Conservation (phyloP, 305 asterid species). For the Ilex paraguariensis region DNA sequence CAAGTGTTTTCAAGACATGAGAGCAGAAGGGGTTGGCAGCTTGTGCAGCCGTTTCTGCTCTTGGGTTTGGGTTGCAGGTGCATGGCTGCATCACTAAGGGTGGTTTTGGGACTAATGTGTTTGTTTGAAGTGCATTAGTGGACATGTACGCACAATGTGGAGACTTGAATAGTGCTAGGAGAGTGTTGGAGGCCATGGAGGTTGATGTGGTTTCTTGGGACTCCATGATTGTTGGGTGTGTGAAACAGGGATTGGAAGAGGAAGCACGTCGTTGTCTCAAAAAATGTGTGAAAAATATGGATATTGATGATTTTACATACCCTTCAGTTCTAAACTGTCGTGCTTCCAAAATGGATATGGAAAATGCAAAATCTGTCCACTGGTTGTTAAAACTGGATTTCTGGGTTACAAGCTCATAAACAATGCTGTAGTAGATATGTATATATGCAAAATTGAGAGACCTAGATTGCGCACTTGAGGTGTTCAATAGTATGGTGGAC, state of each 20-base stretch:
- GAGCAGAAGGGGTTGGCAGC: slow-evolving; percentile 37
- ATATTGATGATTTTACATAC: slow-evolving; percentile 63
- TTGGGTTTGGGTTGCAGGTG: slow-evolving; percentile 55
- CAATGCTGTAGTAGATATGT: slow-evolving; percentile 83
- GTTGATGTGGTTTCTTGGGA: slow-evolving; percentile 73
- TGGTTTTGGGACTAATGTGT: slow-evolving; percentile 61
- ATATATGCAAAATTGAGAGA: slow-evolving; percentile 50
- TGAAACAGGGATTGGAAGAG: slow-evolving; percentile 38
- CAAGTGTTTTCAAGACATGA: slow-evolving; percentile 62
- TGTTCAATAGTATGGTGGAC: slow-evolving; percentile 37
- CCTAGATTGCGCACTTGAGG: slow-evolving; percentile 33
- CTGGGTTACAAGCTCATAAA: slow-evolving; percentile 38
- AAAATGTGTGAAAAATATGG: slow-evolving; percentile 53
- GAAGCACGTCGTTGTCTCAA: slow-evolving; percentile 50
- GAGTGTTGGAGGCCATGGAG: slow-evolving; percentile 39
- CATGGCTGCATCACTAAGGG: slow-evolving; percentile 59
- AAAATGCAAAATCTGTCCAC: slow-evolving; percentile 43
- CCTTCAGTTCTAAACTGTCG: slow-evolving; percentile 76
- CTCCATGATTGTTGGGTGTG: slow-evolving; percentile 71
- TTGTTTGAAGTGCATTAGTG: slow-evolving; percentile 60
- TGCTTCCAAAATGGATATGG: slow-evolving; percentile 37
- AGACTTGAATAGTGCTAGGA: slow-evolving; percentile 55
- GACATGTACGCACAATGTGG: slow-evolving; percentile 85
- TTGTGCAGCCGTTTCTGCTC: slow-evolving; percentile 34
- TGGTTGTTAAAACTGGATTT: slow-evolving; percentile 64